These are phyloP conservation scores for Brassica hybrid DNA, from an alignment of 441 rosid genomes.

Conservation along the genomic window DNA sequence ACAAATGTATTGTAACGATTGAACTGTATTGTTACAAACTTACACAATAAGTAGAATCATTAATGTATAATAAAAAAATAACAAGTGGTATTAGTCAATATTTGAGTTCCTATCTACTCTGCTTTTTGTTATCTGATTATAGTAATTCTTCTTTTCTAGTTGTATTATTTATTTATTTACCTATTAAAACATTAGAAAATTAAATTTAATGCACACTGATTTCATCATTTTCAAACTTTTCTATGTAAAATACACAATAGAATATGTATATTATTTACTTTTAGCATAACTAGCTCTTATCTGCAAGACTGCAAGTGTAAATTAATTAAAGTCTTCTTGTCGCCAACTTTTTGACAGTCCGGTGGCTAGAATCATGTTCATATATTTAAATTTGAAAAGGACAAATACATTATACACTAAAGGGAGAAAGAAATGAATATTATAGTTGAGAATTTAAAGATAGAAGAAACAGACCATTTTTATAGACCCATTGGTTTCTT, in stretches of 20 bases:
- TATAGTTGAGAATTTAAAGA: neutral
- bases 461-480: neutral
- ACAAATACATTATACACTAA: neutral
- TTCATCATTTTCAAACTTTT: neutral
- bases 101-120: neutral
- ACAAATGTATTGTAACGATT: neutral
- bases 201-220: neutral
- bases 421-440: neutral
- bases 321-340: slow-evolving; percentile 4
- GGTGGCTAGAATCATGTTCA: slow-evolving; percentile 14
- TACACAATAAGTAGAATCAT: neutral
- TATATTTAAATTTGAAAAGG: slow-evolving; percentile 2
- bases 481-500: slow-evolving; percentile 2
- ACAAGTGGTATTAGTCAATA: slow-evolving; percentile 6
- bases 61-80: neutral
- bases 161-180: neutral
- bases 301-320: slow-evolving; percentile 15
- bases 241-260: neutral
- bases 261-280: neutral
- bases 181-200: neutral
- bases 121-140: slow-evolving; percentile 7
- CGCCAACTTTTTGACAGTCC: slow-evolving; percentile 20
- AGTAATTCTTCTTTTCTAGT: neutral
- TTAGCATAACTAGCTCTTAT: slow-evolving; percentile 2
- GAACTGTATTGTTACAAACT: neutral